Percentiles rank a stretch among this genome's conserved stretches.
Evolutionary conservation across 2,329 filamentous ascomycete genomes (phyloP).

Genomic region (Botrytis medusae): DNA sequence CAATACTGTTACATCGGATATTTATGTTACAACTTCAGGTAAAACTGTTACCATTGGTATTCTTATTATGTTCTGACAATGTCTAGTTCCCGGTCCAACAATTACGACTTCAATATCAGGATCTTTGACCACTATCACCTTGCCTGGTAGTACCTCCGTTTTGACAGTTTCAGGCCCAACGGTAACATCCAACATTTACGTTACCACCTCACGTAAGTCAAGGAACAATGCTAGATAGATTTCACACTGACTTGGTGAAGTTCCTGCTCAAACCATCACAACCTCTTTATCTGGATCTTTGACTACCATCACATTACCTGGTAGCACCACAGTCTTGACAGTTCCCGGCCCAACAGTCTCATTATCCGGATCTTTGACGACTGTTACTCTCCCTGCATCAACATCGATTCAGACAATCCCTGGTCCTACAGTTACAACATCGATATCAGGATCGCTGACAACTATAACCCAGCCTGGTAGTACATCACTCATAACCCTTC

Average conservation of each 20-base stretch:
- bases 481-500: constrained; percentile 17
- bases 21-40: constrained; percentile 11
- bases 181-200: not conserved
- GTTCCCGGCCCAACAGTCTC: constrained; percentile 8
- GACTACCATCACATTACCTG: constrained; percentile 22
- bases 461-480: constrained; percentile 21
- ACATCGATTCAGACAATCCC: constrained; percentile 10
- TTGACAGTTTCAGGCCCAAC: not conserved
- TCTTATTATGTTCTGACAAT: not conserved
- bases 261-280: constrained; percentile 9
- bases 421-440: constrained; percentile 23
- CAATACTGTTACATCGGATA: not conserved
- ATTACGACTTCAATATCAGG: constrained; percentile 23
- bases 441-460: constrained; percentile 23
- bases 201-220: constrained; percentile 9
- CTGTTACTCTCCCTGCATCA: not conserved
- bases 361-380: constrained; percentile 11
- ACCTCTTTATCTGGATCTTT: constrained; percentile 25
- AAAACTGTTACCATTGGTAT: not conserved
- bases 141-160: constrained; percentile 17
- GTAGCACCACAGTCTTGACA: constrained; percentile 11
- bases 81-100: not conserved
- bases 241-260: not conserved
- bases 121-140: constrained; percentile 13
- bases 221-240: not conserved